Percentiles rank a stretch among this genome's conserved stretches.
Conservation (phyloP, 1,284 basidiomycete species). For the Microbotryomycetes sp. region DNA sequence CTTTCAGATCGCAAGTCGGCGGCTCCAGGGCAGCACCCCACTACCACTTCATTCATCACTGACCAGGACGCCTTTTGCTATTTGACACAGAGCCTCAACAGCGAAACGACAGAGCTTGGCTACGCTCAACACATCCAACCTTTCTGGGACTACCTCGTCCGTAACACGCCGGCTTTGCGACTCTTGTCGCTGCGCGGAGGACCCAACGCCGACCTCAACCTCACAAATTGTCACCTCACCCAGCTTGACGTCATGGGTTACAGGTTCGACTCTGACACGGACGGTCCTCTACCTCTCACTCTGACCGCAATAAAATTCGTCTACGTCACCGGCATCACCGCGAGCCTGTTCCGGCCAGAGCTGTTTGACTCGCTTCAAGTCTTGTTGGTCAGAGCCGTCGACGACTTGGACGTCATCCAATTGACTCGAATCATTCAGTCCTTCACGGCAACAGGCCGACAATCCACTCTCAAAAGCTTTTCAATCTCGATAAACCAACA, state of each 20-base stretch:
- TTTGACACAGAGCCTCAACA: background rate
- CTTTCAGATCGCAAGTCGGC: background rate
- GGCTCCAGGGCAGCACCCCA: no score
- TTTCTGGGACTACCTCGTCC: background rate
- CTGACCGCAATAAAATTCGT: background rate
- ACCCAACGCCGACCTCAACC: background rate
- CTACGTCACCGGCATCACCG: background rate
- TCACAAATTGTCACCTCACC: background rate
- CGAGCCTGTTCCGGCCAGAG: background rate
- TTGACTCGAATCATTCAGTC: background rate
- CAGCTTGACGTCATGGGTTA: background rate
- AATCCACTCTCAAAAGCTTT: background rate
- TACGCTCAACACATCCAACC: background rate
- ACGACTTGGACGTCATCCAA: background rate
- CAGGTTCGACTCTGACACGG: background rate
- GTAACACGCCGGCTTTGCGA: background rate
- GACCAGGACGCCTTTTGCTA: no score
- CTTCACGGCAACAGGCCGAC: background rate
- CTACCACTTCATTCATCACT: no score
- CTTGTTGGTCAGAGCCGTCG: background rate
- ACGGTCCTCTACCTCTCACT: background rate
- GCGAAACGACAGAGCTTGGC: background rate
- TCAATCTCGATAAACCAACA: background rate
- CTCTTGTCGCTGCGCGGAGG: background rate
- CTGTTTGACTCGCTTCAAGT: background rate